Evolutionary conservation across 768 basidiomycete species (phyloP), one percentile per base, ranked within the genome.

Genomic region (Suillus variegatus): DNA sequence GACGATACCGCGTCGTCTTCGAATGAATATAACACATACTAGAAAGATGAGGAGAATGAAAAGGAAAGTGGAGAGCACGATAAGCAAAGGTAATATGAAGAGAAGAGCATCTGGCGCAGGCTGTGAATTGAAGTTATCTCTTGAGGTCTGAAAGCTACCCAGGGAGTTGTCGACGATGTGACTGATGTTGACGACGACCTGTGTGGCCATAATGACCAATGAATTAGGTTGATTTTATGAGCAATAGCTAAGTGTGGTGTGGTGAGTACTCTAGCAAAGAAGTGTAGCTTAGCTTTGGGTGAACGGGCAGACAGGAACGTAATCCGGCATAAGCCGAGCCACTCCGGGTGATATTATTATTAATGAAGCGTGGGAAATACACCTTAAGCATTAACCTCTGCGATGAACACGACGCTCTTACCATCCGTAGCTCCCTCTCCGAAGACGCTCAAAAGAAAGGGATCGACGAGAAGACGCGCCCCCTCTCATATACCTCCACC

Each of bases 1-100:
- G 70, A 86, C 78, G 77, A 95, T 95, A 63, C 89, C 88, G 64
- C 92, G 84, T 52, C 93, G 84, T 64, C 85, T 83, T 66, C 93
- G 86, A 70, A 97, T 85, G 67, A 97, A 84, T 70, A 99, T 84
- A 65, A 97, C 86, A 73, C 93, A 95, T 72, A 96, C 80, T 60
- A 98, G 87, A 80, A 99, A 97, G 65, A 97, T 83, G 58, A 98
- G 84, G 68, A 98, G 87, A 62, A 99, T 88, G 77, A 98, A 92
- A 61, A 99, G 86, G 69, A 99, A 92, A 6, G 94, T 94, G 28
- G 93, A 91, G 41, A 98, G 86, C 56, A 99, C 91, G 79, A 98
- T 93, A 74, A 99, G 88, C 62, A 99, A 85, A 35, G 97, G 97
- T 7, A 99, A 86, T 65, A 99, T 88, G 72, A 99, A 87, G 74